Base-by-base conservation (phyloP, 225 moss, liverwort and hornwort species). In the Polytrichum formosum region DNA sequence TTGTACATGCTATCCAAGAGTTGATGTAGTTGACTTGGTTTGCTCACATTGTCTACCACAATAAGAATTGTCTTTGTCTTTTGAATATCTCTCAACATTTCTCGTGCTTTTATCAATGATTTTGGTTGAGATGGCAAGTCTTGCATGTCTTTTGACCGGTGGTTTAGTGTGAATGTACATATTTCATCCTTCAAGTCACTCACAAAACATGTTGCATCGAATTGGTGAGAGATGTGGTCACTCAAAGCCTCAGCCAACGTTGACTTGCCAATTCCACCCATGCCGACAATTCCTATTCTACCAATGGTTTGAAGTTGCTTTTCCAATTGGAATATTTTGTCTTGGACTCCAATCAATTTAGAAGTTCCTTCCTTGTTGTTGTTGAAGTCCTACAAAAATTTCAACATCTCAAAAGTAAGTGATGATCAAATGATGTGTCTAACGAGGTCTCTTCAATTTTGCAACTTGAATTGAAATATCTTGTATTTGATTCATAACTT, bases 21-120 rank as follows among this genome's bases (percentile, higher is more conserved):
- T 18, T 70, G 59, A 61, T 70, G 26, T 60, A 70, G 56, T 27
- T 58, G 56, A 19, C 6, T 58, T 58, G n/a, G 56, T 19, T 21
- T n/a, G 20, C 56, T 22, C 56, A 58, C 20, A 58, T 20, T 8
- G 22, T 58, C 56, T 6, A 58, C 22, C n/a, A 58, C 22, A n/a
- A 58, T 58, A 58, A 58, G 56, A n/a, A 22, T 58, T 22, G 1
- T 58, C 7, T 58, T 19, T n/a, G 56, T 22, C 5, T 58, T 19
- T 6, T 8, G 56, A 6, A 19, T 19, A 58, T 58, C n/a, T 2
- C 21, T 6, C 56, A 58, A 58, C 5, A 58, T 58, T 7, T 58
- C 22, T 58, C n/a, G 19, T n/a, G 20, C n/a, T 21, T n/a, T 8
- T 22, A 6, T 22, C 56, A 58, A 19, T 19, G 20, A 5, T 58